Base-by-base conservation (phyloP, 176 grass and related monocot genomes). In the Cocos nucifera region DNA sequence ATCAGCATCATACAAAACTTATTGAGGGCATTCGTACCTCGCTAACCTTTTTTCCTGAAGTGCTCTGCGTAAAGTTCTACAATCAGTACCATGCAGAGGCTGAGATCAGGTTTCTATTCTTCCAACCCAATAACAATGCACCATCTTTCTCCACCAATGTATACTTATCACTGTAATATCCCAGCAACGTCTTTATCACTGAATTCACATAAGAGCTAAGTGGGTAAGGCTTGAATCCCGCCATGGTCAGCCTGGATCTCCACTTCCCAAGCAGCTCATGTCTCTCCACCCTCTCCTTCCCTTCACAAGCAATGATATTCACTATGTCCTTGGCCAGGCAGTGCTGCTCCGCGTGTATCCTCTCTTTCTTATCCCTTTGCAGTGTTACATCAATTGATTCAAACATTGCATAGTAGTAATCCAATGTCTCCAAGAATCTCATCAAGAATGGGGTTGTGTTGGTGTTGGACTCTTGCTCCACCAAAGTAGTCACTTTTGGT, bases 401-500 rank as follows among this genome's bases (percentile, higher is more conserved):
- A 7, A 97, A 90, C 92, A 97, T 97, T 16, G 87, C 87, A 4
- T 75, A 83, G 73, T 97, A 97, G 73, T 97, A 97, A 22, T 83
- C 87, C 62, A 97, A 53, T 6, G 92, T 97, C 74, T 97, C 92
- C 2, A 72, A 20, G 60, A 97, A 97, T 52, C 92, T 83, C 53
- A 61, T 85, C 73, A 91, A 56, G 73, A 97, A 97, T 19, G 86
- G 87, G 4, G 87, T 83, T 17, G 92, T 97, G 73, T 97, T 97
- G 58, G 92, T 97, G 77, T 97, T 89, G 0, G 92, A 97, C 67
- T 97, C 92, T 65, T 97, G 92, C 69, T 97, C 92, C 44, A 97
- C 92, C 65, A 97, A 74, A 0, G 92, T 97, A 25, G 73, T 88
- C 67, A 97, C 87, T 78, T 91, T 97, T 4, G 92, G 92, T 9